Conservation (phyloP, 2,329 filamentous ascomycete genomes). For the Knufia fluminis region DNA sequence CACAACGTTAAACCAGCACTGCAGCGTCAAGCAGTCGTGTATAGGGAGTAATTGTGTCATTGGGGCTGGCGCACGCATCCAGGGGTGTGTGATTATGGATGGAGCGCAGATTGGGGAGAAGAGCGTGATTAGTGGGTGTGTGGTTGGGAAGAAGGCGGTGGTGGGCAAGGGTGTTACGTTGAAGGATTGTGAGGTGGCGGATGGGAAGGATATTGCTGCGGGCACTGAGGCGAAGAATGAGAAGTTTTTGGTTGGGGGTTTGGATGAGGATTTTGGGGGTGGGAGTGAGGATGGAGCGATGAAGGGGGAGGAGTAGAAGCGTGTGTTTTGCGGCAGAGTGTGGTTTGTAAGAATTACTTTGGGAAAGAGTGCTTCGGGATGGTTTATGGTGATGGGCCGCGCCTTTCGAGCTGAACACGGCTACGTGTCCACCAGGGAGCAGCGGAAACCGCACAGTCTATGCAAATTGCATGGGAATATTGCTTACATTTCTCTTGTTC, state of each 20-base stretch:
- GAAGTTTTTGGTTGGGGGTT: constrained; percentile 49
- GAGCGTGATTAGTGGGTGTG: constrained; percentile 77
- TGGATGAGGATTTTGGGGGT: constrained; percentile 27
- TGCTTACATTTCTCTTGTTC: no score
- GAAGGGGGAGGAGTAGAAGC: not conserved
- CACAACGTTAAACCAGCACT: constrained; percentile 78
- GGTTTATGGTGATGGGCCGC: no score
- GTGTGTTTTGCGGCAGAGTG: not conserved
- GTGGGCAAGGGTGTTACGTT: constrained; percentile 75
- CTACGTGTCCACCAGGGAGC: no score
- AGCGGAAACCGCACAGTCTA: no score
- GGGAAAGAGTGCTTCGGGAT: no score
- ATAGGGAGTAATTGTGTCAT: constrained; percentile 84
- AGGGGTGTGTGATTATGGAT: constrained; percentile 88
- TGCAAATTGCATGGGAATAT: no score
- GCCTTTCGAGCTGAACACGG: no score
- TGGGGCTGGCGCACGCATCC: constrained; percentile 71
- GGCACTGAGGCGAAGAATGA: constrained; percentile 55
- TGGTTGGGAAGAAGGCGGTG: constrained; percentile 69
- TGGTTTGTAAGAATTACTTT: no score
- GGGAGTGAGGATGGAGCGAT: not conserved
- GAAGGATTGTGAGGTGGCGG: constrained; percentile 85
- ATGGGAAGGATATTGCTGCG: constrained; percentile 72
- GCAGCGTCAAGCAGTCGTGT: constrained; percentile 84
- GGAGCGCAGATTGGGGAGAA: constrained; percentile 75